Evolutionary conservation across 2,329 filamentous ascomycete genomes (phyloP).

Genomic region (Lachnellula cervina): DNA sequence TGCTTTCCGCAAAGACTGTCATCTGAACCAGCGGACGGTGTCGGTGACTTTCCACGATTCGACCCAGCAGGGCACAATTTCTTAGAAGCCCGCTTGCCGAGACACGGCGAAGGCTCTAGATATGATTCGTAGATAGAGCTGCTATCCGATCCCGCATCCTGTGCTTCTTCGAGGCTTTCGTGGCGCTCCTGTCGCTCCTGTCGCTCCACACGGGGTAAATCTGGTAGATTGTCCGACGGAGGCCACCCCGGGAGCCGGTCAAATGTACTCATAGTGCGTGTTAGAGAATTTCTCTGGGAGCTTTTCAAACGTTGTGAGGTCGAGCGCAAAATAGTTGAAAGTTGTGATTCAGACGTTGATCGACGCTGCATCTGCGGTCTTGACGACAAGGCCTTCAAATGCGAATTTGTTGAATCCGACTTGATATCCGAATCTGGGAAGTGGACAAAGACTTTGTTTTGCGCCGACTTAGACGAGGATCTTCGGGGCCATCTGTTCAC

Average conservation of each 20-base stretch:
- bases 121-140: conserved; percentile 17
- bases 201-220: conserved; percentile 12
- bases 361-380: conserved; percentile 5
- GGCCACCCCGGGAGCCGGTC: conserved; percentile 17
- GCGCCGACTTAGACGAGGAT: conserved; percentile 1
- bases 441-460: background rate
- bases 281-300: conserved; percentile 16
- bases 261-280: conserved; percentile 20
- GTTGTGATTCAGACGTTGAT: conserved; percentile 21
- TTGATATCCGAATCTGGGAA: background rate
- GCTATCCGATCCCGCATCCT: conserved; percentile 11
- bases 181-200: conserved; percentile 19
- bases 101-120: conserved; percentile 15
- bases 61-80: background rate
- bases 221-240: conserved; percentile 20
- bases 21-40: conserved; percentile 16
- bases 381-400: background rate
- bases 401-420: background rate
- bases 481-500: conserved; percentile 18
- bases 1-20: conserved; percentile 23
- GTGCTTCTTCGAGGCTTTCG: conserved; percentile 15
- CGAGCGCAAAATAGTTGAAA: conserved; percentile 25
- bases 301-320: conserved; percentile 24
- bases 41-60: conserved; percentile 9
- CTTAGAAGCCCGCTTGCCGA: conserved; percentile 10